Conservation (phyloP, 2,329 filamentous ascomycete genomes). For the Phialophora macrospora region DNA sequence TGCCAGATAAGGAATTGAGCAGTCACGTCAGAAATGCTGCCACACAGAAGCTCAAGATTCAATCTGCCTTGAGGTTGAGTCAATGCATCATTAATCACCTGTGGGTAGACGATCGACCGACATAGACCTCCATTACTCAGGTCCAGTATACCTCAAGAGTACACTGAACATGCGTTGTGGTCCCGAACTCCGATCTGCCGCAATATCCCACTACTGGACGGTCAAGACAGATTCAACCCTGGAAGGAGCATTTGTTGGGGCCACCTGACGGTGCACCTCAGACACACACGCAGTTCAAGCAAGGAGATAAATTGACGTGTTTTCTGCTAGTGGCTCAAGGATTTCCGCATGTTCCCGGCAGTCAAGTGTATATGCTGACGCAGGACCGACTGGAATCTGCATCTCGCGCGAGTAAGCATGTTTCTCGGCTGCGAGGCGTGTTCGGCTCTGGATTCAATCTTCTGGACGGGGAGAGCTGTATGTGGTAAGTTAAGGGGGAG, state of each 20-base stretch:
- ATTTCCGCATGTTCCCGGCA: neutral
- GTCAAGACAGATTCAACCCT: neutral
- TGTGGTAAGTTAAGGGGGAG: neutral
- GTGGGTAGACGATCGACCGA: neutral
- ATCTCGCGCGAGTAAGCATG: neutral
- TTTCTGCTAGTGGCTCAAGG: neutral
- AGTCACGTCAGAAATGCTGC: neutral
- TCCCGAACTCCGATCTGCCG: neutral
- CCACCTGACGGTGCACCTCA: neutral
- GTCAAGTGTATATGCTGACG: neutral
- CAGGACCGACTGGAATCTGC: neutral
- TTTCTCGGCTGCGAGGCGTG: neutral
- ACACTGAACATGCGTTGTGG: neutral
- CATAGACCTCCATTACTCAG: neutral
- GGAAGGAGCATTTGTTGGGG: neutral
- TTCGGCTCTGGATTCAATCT: neutral
- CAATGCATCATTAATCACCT: neutral
- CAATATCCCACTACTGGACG: neutral
- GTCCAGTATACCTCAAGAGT: neutral
- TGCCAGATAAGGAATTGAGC: neutral
- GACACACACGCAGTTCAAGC: neutral
- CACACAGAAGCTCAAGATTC: neutral
- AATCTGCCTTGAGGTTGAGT: neutral
- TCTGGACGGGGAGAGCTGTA: neutral
- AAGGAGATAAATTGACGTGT: neutral